Base-by-base conservation (phyloP, 208 protist genomes). In the Trypanosoma boissoni region DNA sequence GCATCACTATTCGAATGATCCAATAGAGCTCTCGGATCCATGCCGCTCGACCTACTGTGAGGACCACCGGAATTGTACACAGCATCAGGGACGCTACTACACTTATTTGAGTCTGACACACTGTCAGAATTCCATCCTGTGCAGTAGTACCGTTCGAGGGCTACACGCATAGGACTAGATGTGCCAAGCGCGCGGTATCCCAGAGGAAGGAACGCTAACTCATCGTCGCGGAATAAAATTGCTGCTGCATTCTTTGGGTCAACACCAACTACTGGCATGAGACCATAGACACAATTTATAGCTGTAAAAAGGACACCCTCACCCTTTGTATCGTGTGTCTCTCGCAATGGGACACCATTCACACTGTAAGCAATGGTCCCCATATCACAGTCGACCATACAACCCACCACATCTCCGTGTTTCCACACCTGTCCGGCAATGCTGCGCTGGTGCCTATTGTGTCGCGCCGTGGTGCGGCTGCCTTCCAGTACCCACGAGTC, bases 401-500 rank as follows among this genome's bases (percentile, higher is more conserved):
- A 96, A 9, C 91, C 91, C 2, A 96, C 58, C 1, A 96, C 78
- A 43, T 96, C 88, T 18, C 88, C 86, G 32, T 86, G 83, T 56
- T 74, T 80, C 88, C 88, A 94, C 27, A 58, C 28, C 3, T 72
- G 78, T 20, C 72, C 69, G 3, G 73, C 52, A 1, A 90, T 51
- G 51, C 68, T 88, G n/a, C 70, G 49, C 36, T 92, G 79, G 34
- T 78, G 74, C 12, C 69, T 72, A 63, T 78, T 80, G 68, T 91
- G 82, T 31, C 82, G 68, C 27, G 77, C 82, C 6, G 86, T 73
- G 72, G 92, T 85, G 54, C 85, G 78, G 6, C 68, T 62, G n/a
- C 80, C 78, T 32, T 96, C 91, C 8, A 95, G 42, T 10, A 78
- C 72, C 91, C 91, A 96, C 42, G 88, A 94, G 37, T 71, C 46